Evolutionary conservation across 257 asterid genomes (phyloP), one percentile per base, ranked within the genome.

Genomic region (Ballota nigra): DNA sequence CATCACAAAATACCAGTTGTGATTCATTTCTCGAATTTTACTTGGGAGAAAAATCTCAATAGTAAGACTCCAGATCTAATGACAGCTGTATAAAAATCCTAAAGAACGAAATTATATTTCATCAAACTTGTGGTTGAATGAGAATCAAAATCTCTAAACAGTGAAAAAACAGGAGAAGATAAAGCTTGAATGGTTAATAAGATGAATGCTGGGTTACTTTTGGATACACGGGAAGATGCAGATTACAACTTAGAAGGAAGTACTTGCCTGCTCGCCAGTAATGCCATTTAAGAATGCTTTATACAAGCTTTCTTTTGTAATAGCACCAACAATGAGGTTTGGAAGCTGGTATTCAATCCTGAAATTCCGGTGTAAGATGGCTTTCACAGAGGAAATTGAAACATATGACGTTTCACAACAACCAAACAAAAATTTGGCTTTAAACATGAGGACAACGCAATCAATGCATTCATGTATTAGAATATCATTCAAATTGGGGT

Each of bases 271-370:
- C 1, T 92, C 99, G 28, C 93, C 82, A 28, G 92, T 82, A 63
- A 95, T 95, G 84, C 99, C 98, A 71, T 92, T 87, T 75, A 65
- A 80, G 81, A 92, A 88, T 66, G 99, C 98, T 81, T 86, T 92
- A 75, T 89, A 84, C 86, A 95, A 86, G 89, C 97, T 92, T 75
- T 95, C 99, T 80, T 92, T 95, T 12, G 85, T 92, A 77, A 95
- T 89, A 29, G 97, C 92, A n/a, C 93, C 84, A 63, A 95, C 99
- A 52, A 92, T 86, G 82, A 95, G 96, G 86, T 95, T 95, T 22
- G 99, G 99, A 59, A 95, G 96, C 85, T 89, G 98, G 84, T 95
- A 95, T 75, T 91, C 98, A 28, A 95, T 85, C 89, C 98, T 93
- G 92, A 55, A 78, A 71, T 81, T 76, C 63, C 73, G 86, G 75